These are phyloP conservation scores for Citropsis articulata DNA, from an alignment of 345 rosid species.

Conservation along the genomic window DNA sequence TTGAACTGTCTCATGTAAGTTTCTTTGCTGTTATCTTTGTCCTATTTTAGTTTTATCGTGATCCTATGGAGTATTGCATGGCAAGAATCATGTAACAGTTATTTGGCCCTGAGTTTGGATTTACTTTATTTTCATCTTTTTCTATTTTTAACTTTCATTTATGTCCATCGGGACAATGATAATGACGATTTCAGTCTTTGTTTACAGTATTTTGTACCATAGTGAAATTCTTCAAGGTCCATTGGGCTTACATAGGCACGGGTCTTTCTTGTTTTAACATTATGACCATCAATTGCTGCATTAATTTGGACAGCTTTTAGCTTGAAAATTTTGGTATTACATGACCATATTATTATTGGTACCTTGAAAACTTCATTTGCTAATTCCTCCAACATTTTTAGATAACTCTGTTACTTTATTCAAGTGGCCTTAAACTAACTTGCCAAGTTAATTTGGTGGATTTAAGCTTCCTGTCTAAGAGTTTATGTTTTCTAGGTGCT, in stretches of 20 bases:
- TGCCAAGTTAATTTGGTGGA: background rate
- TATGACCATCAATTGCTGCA: background rate
- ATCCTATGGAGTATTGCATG: background rate
- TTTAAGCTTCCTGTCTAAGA: background rate
- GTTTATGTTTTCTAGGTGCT: background rate
- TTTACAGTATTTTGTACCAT: background rate
- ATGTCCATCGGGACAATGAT: background rate
- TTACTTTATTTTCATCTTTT: background rate
- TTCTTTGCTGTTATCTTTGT: background rate
- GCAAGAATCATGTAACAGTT: background rate
- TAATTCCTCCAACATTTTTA: background rate
- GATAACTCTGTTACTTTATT: background rate
- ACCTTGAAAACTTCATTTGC: background rate
- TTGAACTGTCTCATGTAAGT: slow-evolving; percentile 99
- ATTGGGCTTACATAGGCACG: background rate
- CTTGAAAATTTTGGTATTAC: background rate
- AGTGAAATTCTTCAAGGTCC: background rate
- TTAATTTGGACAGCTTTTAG: background rate
- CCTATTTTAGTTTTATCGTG: background rate
- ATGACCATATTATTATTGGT: background rate
- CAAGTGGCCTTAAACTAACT: background rate
- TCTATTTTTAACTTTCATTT: background rate
- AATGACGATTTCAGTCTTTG: background rate
- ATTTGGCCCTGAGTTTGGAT: background rate
- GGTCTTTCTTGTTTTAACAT: background rate